A percentile compares a stretch with the other conserved stretches of the same genome.
Evolutionary conservation across 1,284 basidiomycete species (phyloP).

Genomic region (Erythrobasidium hasegawianum): DNA sequence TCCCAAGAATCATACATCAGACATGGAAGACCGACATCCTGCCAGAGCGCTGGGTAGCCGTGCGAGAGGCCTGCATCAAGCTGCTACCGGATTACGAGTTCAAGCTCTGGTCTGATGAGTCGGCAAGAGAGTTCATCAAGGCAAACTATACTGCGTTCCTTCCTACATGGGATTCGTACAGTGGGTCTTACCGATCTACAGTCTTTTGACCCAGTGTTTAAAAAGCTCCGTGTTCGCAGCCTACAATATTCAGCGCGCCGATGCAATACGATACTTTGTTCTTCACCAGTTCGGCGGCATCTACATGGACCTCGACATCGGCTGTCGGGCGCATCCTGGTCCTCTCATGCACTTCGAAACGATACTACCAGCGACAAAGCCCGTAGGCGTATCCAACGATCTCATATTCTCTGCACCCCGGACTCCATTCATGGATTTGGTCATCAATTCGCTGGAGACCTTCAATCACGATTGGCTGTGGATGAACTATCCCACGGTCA

Average conservation of each 20-base stretch:
- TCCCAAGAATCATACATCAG: slow-evolving; percentile 94
- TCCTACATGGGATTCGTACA: slow-evolving; percentile 85
- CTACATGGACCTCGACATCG: slow-evolving; percentile 96
- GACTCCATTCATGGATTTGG: slow-evolving; percentile 86
- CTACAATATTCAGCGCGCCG: slow-evolving; percentile 93
- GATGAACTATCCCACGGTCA: slow-evolving; percentile 92
- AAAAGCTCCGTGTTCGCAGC: slow-evolving; percentile 42
- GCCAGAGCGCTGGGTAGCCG: slow-evolving; percentile 71
- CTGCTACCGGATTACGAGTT: slow-evolving; percentile 82
- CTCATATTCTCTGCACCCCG: slow-evolving; percentile 83
- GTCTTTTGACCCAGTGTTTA: background rate
- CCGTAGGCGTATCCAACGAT: slow-evolving; percentile 95
- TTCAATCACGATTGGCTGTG: slow-evolving; percentile 65
- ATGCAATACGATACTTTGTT: slow-evolving; percentile 96
- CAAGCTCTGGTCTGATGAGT: slow-evolving; percentile 93
- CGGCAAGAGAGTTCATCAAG: slow-evolving; percentile 83
- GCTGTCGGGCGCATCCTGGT: slow-evolving; percentile 84
- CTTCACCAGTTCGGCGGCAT: slow-evolving; percentile 92
- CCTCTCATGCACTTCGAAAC: slow-evolving; percentile 82
- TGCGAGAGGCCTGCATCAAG: slow-evolving; percentile 49
- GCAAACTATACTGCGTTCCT: slow-evolving; percentile 87
- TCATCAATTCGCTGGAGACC: slow-evolving; percentile 81
- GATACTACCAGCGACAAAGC: slow-evolving; percentile 89
- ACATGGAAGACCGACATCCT: slow-evolving; percentile 93
- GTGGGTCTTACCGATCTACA: slow-evolving; percentile 1